Evolutionary conservation across 345 rosid species (phyloP), one percentile per base, ranked within the genome.

Genomic region (Salix caprea): DNA sequence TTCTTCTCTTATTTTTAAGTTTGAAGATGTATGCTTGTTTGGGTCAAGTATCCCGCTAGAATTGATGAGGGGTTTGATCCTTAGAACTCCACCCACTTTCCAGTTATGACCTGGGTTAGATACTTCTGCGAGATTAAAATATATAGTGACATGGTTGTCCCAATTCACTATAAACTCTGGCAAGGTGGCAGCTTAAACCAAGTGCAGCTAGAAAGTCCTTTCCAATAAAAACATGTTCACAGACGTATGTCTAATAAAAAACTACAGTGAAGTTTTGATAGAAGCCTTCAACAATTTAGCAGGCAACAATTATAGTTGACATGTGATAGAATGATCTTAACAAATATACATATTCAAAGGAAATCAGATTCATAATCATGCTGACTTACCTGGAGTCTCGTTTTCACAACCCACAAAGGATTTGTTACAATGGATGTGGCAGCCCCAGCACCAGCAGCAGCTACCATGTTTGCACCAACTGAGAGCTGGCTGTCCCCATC

Each of bases 331-430:
- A 74, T 46, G 6, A 69, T 54, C 37, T 19, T 40, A 37, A 24
- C 13, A 11, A 23, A 3, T 0, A 16, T 40, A 30, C 73, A 54
- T 69, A 26, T 26, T 64, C 54, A 19, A 65, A 52, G 66, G 54
- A 37, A 52, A 70, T 60, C 16, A 34, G 23, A 71, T 21, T 32
- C 60, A 16, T 5, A 28, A 65, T 50, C 50, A 19, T 44, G 56
- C 58, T n/a, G 19, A 86, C 91, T 80, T 75, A 93, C 99, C 88
- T 93, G 96, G 74, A 93, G 91, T 77, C 99, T 89, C 77, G 98
- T 96, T 89, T 96, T 93, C 78, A 96, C 99, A 85, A 93, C 99
- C 99, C 99, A 96, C 74, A 96, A 84, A 58, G 99, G 99, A 82
- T 93, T 96, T 37, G 99, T 96, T 65, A 86, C 82, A 74, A 90